These are phyloP conservation scores for Entophlyctis luteolus DNA, from an alignment of 192 early-diverging fungal species.

Conservation along the genomic window DNA sequence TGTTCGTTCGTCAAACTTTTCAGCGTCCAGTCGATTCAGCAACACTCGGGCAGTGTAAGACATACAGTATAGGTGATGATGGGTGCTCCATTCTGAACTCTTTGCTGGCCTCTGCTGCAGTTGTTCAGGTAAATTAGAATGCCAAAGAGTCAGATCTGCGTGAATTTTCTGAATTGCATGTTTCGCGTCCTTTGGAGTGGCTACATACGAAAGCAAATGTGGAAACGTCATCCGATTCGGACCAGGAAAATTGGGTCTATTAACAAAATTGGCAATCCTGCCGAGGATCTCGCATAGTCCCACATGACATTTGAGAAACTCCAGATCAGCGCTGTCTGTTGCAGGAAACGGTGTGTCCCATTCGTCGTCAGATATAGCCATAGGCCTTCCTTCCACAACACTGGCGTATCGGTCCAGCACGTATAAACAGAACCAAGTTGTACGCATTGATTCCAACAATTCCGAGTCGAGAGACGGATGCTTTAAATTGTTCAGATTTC, in stretches of 20 bases:
- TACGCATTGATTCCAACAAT: slow-evolving; percentile 43
- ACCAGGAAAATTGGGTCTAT: slow-evolving; percentile 31
- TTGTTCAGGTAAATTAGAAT: slow-evolving; percentile 23
- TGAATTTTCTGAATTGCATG: slow-evolving; percentile 31
- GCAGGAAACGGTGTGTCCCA: slow-evolving; percentile 49
- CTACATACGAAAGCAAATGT: neutral
- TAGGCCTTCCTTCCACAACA: slow-evolving; percentile 46
- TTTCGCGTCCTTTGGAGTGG: neutral
- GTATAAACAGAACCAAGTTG: slow-evolving; percentile 51
- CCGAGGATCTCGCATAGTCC: slow-evolving; percentile 46
- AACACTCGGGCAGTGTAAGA: slow-evolving; percentile 44
- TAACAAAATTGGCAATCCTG: slow-evolving; percentile 43
- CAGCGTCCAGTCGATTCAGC: slow-evolving; percentile 35
- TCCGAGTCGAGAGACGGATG: slow-evolving; percentile 34
- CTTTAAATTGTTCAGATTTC: slow-evolving; percentile 42
- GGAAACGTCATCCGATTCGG: neutral
- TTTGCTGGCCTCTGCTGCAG: slow-evolving; percentile 17
- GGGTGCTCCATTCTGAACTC: slow-evolving; percentile 37
- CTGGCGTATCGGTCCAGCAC: slow-evolving; percentile 45
- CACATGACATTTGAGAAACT: slow-evolving; percentile 38
- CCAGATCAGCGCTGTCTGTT: slow-evolving; percentile 24
- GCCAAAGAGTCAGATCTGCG: slow-evolving; percentile 31
- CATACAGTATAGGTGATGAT: slow-evolving; percentile 43
- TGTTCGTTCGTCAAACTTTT: slow-evolving; percentile 30
- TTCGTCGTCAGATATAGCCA: slow-evolving; percentile 48